Evolutionary conservation across 768 basidiomycete species (phyloP), one percentile per base, ranked within the genome.

Genomic region (Agaricus blazei): DNA sequence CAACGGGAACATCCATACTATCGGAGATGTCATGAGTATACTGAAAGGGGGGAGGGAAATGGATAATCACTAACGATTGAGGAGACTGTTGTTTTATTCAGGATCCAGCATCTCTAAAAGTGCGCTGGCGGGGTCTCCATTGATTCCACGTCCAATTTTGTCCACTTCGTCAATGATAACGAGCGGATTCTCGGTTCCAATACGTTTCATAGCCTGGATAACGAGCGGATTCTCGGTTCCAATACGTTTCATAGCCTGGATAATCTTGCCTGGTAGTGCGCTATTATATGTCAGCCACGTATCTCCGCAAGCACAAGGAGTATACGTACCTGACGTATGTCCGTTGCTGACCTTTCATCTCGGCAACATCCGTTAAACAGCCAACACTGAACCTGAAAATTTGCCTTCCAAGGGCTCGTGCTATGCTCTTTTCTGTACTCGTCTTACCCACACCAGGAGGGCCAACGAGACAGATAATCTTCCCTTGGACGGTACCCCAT

Each of bases 361-460:
- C 19, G 19, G 19, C 19, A 19, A 19, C 19, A 19, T 19, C 97
- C 46, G 92, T 93, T 66, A 99, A 70, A 14, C 97, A 95, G 59
- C 97, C 96, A 3, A 98, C 96, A 8, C 90, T 93, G 73, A 99
- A 97, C 48, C 94, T 81, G 83, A 95, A 98, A 75, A 98, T 98
- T 67, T 93, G 86, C 57, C 95, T 73, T 27, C 88, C 84, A 24
- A 99, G 75, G 3, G 96, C 95, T 14, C 93, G 81, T 0, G 97
- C 19, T 19, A 19, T 19, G 19, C 19, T 19, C 19, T 19, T 19
- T 19, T 19, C 19, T 19, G 19, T 97, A 53, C 85, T 88, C 3
- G 96, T 98, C 76, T 98, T 98, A 41, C 96, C 96, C 3, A 99
- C 97, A 66, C 96, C 96, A 3, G 96, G 97, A 8, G 97, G 97